phyloP scores from a whole-genome alignment of 768 basidiomycete genomes.

The Phylloporus sp. region DNA sequence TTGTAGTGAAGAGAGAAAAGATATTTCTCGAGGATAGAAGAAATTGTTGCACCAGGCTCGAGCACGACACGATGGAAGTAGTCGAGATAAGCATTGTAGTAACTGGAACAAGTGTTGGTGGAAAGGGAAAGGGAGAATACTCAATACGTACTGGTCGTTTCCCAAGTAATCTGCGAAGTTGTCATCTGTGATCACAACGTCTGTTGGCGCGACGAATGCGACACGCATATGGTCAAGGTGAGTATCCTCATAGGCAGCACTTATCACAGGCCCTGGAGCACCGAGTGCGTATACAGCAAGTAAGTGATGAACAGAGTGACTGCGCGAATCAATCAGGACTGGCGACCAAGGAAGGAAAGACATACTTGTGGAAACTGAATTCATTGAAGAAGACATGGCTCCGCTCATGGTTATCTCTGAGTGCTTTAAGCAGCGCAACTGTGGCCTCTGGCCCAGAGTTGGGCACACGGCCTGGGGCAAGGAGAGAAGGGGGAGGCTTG shows the following conservation, averaged over 20 bases:
- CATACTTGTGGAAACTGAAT: conserved; percentile 32
- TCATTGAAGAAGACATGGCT: conserved; percentile 55
- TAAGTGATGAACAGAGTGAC: conserved; percentile 56
- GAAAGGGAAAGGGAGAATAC: neutral
- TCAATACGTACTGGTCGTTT: conserved; percentile 26
- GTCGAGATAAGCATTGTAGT: conserved; percentile 32
- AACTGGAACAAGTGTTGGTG: conserved; percentile 9
- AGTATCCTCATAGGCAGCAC: conserved; percentile 38
- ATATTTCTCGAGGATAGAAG: conserved; percentile 52
- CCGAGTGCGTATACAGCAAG: conserved; percentile 62
- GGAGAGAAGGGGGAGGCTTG: conserved; percentile 28
- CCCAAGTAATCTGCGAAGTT: conserved; percentile 26
- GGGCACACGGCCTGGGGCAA: conserved; percentile 36
- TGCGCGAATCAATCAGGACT: conserved; percentile 13
- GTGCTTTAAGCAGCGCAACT: conserved; percentile 34
- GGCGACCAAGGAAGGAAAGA: neutral
- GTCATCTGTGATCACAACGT: conserved; percentile 24
- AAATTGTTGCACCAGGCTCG: conserved; percentile 26
- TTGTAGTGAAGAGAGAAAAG: conserved; percentile 55
- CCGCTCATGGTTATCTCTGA: conserved; percentile 51
- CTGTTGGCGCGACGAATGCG: conserved; percentile 27
- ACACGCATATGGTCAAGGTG: conserved; percentile 38
- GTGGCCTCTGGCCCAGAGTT: conserved; percentile 39
- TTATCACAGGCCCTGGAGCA: conserved; percentile 39
- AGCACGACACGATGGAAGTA: conserved; percentile 31